Conservation (phyloP, 2,329 filamentous ascomycete genomes). For the Emericellopsis atlantica region DNA sequence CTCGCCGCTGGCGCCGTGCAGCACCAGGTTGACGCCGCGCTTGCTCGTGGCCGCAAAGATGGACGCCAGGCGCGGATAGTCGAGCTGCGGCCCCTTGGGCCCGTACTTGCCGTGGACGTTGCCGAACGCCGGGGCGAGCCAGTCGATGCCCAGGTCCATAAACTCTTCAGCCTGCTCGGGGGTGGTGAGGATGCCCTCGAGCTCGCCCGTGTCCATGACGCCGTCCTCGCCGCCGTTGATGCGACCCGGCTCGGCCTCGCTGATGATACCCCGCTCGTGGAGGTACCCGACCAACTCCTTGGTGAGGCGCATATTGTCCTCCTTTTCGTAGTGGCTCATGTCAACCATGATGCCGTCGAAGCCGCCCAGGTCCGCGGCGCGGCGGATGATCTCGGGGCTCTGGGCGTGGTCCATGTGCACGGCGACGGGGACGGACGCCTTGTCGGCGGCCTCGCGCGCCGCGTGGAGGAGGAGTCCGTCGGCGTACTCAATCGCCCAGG, state of each 20-base stretch:
- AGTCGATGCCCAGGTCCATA: slow-evolving; percentile 57
- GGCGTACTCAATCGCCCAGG: slow-evolving; percentile 55
- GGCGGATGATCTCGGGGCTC: slow-evolving; percentile 41
- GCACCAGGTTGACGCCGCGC: slow-evolving; percentile 26
- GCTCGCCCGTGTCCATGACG: slow-evolving; percentile 42
- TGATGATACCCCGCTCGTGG: slow-evolving; percentile 4
- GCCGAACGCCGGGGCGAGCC: slow-evolving; percentile 61
- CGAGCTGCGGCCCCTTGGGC: slow-evolving; percentile 7
- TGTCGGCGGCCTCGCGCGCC: slow-evolving; percentile 37
- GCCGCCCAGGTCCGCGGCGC: slow-evolving; percentile 37
- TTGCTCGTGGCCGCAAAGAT: slow-evolving; percentile 30
- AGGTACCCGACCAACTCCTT: slow-evolving; percentile 6
- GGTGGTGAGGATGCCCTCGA: slow-evolving; percentile 43
- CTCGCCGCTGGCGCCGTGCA: slow-evolving; percentile 35
- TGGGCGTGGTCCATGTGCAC: slow-evolving; percentile 57
- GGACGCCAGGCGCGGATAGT: slow-evolving; percentile 10
- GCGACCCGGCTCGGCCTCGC: slow-evolving; percentile 28
- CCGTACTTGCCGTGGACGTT: slow-evolving; percentile 55
- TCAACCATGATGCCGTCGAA: slow-evolving; percentile 70
- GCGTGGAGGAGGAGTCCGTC: slow-evolving; percentile 39
- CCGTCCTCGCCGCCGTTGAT: slow-evolving; percentile 58
- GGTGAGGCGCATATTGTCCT: slow-evolving; percentile 46
- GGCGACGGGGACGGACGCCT: slow-evolving; percentile 42
- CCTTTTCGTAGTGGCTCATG: slow-evolving; percentile 61
- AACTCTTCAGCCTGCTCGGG: slow-evolving; percentile 58